phyloP scores from a whole-genome alignment of 768 basidiomycete species.

The Cyclocybe aegerita region DNA sequence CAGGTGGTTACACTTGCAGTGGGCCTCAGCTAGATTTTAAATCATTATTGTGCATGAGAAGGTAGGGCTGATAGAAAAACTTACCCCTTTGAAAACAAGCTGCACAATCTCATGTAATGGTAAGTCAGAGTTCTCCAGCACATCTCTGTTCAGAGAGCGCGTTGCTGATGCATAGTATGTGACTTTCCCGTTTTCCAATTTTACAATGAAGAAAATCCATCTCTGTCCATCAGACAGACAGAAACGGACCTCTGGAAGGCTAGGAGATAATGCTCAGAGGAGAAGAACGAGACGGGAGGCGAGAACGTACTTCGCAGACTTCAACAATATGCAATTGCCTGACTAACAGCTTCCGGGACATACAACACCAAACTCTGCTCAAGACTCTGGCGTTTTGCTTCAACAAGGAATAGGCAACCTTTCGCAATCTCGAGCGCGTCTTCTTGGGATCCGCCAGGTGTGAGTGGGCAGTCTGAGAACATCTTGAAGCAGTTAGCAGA shows the following conservation, averaged over 20 bases:
- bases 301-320: conserved; percentile 22
- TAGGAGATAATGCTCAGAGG: conserved; percentile 18
- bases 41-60: no score
- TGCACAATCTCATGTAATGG: conserved; percentile 22
- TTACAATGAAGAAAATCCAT: conserved; percentile 32
- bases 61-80: conserved; percentile 9
- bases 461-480: conserved; percentile 24
- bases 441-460: conserved; percentile 23
- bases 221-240: conserved; percentile 31
- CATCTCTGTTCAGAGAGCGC: conserved; percentile 19
- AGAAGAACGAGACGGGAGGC: conserved; percentile 11
- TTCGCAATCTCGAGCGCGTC: conserved; percentile 20
- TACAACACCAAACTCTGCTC: conserved; percentile 14
- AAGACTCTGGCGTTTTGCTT: conserved; percentile 23
- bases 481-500: conserved; percentile 8
- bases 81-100: conserved; percentile 26
- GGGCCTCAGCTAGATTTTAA: no score
- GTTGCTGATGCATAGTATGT: conserved; percentile 24
- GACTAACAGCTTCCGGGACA: conserved; percentile 29
- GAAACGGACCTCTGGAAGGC: conserved; percentile 27
- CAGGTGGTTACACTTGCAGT: no score
- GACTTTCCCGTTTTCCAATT: conserved; percentile 19
- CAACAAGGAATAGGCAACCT: conserved; percentile 24
- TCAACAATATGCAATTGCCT: conserved; percentile 28
- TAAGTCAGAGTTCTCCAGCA: conserved; percentile 15